Conservation (phyloP, 2,329 filamentous ascomycete genomes). For the Trichothecium roseum region DNA sequence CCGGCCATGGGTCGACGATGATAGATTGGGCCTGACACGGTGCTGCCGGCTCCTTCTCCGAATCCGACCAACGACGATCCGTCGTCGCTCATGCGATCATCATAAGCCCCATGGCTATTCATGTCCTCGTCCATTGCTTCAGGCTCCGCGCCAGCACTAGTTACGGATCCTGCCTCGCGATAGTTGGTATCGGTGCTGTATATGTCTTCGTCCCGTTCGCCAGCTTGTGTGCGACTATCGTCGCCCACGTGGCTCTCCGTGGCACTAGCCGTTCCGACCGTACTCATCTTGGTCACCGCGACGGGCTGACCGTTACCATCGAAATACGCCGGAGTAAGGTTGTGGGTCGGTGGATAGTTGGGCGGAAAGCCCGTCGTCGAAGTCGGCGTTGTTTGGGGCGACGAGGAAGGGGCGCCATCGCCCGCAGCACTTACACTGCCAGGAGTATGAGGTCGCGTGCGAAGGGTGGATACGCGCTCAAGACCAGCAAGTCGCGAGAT, state of each 20-base stretch:
- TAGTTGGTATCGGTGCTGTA: constrained; percentile 58
- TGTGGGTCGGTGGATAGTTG: constrained; percentile 25
- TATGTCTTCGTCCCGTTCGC: constrained; percentile 55
- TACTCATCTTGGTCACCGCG: constrained; percentile 69
- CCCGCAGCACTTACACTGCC: constrained; percentile 14
- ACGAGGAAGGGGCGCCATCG: constrained; percentile 25
- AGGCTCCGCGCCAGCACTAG: constrained; percentile 35
- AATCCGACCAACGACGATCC: constrained; percentile 80
- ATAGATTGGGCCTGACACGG: constrained; percentile 70
- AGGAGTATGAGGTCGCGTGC: constrained; percentile 32
- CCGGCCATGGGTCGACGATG: constrained; percentile 36
- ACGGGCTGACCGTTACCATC: constrained; percentile 62
- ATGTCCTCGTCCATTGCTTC: constrained; percentile 45
- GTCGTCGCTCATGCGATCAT: constrained; percentile 78
- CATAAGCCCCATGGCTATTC: constrained; percentile 35
- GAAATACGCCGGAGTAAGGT: constrained; percentile 62
- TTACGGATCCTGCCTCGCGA: constrained; percentile 47
- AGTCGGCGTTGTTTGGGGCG: constrained; percentile 40
- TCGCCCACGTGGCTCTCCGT: constrained; percentile 62
- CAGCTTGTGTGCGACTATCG: constrained; percentile 36
- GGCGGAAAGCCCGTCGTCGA: constrained; percentile 33
- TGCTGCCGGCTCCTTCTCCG: constrained; percentile 81
- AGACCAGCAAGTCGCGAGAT: constrained; percentile 92
- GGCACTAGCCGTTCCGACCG: constrained; percentile 81
- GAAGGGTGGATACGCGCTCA: constrained; percentile 72